Base-by-base conservation (phyloP, 805 yeast species). In the Tetrapisispora phaffii region DNA sequence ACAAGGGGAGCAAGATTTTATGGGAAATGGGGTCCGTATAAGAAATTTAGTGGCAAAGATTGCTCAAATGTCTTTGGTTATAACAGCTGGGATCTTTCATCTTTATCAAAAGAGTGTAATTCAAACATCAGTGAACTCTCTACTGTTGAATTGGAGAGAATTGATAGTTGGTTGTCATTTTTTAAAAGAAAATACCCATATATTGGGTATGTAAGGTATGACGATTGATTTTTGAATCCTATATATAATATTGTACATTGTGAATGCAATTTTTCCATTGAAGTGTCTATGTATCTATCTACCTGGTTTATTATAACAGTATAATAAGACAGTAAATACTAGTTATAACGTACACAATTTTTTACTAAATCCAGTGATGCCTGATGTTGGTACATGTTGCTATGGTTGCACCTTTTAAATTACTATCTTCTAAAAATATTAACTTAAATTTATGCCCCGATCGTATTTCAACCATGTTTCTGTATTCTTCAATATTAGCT, bases 341-440 rank as follows among this genome's bases (percentile, higher is more conserved):
- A 12, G 4, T 12, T 24, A 28, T 12, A 28, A 10, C 15, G n/a
- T 28, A 4, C 10, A 4, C 31, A 4, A 17, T 4, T 33, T 7
- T 34, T 17, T n/a, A 19, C 20, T 7, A 2, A 16, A 4, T 22
- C 19, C 19, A 38, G 17, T 38, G 33, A 19, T 24, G 32, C 9
- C 33, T 33, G 7, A 31, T 26, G 16, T 38, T 38, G 4, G 41
- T 26, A 21, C 41, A 47, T 4, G 53, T 50, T 9, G 58, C 53
- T 23, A 59, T 48, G 10, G 58, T 57, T 8, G 62, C 57, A 24
- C 65, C 65, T 32, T 54, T 41, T 34, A 60, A 44, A 42, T 56
- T 56, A 48, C 65, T 60, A 41, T 59, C 50, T 15, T 53, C 48
- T 9, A 59, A 39, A 23, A 51, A 57, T 10, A 47, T 37, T 8